Evolutionary conservation across 495 filamentous ascomycete species (phyloP).

Genomic region (Aspergillus ostianus): DNA sequence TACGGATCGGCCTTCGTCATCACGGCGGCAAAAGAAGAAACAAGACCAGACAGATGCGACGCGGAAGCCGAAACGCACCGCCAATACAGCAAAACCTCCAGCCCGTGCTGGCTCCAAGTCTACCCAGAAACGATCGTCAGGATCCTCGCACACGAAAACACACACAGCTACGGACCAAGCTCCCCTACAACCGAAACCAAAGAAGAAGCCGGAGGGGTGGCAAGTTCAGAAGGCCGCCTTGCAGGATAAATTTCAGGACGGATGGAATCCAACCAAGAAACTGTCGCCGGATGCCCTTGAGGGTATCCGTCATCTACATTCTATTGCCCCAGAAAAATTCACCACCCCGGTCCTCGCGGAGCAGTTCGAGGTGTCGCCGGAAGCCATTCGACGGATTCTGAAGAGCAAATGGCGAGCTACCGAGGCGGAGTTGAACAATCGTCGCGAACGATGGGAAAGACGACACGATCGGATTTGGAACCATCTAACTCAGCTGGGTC

Average conservation of each 20-base stretch:
- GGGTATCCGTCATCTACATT: conserved; percentile 77
- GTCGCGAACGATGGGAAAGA: conserved; percentile 71
- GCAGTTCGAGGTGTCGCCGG: conserved; percentile 80
- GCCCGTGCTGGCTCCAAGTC: not conserved
- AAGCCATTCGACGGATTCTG: conserved; percentile 83
- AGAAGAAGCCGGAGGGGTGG: conserved; percentile 59
- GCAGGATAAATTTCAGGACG: conserved; percentile 67
- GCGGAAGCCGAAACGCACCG: not conserved
- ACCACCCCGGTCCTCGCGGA: conserved; percentile 70
- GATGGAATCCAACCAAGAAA: conserved; percentile 79
- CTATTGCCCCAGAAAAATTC: conserved; percentile 70
- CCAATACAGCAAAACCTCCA: not conserved
- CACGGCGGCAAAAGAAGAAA: not conserved
- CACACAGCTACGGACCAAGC: conserved; percentile 10
- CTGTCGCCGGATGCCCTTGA: conserved; percentile 89
- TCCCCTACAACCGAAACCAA: conserved; percentile 6
- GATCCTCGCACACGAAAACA: conserved; percentile 9
- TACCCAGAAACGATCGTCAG: not conserved
- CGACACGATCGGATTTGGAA: conserved; percentile 77
- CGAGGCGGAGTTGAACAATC: conserved; percentile 56
- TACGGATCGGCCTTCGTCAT: not conserved
- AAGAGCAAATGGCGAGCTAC: conserved; percentile 78
- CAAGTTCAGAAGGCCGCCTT: conserved; percentile 67
- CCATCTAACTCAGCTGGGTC: conserved; percentile 68
- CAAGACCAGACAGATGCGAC: not conserved